Evolutionary conservation across 1,284 basidiomycete species (phyloP).

Genomic region (Naganishia albida): DNA sequence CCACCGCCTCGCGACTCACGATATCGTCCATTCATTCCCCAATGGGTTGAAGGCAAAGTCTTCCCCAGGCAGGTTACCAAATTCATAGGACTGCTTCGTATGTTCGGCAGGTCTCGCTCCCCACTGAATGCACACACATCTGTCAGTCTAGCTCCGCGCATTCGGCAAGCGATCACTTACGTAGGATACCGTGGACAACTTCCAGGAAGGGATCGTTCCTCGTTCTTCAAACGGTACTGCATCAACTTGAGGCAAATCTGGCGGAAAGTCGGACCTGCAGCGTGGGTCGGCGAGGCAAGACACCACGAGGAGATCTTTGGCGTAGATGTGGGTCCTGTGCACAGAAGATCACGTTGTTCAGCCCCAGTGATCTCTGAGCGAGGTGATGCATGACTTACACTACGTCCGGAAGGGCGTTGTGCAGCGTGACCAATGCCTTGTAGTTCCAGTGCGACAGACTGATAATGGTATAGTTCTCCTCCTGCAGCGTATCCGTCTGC

Average conservation of each 20-base stretch:
- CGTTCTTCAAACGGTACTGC: background rate
- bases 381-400: background rate
- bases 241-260: background rate
- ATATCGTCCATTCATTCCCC: constrained; percentile 26
- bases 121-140: background rate
- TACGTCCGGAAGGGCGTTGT: constrained; percentile 24
- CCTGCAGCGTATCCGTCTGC: constrained; percentile 4
- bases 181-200: constrained; percentile 14
- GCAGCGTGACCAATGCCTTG: constrained; percentile 2
- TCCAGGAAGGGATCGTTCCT: constrained; percentile 22
- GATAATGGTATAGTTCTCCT: constrained; percentile 19
- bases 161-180: constrained; percentile 2
- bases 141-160: too few relatives aligned
- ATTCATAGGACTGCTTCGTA: background rate
- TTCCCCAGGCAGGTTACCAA: constrained; percentile 10
- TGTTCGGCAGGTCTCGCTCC: constrained; percentile 23
- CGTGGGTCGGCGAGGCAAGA: constrained; percentile 26
- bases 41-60: constrained; percentile 23
- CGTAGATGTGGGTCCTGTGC: constrained; percentile 18
- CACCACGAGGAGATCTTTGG: background rate
- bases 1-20: background rate
- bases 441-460: constrained; percentile 10
- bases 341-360: background rate
- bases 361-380: too few relatives aligned
- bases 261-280: constrained; percentile 14